Evolutionary conservation across 23 red algal genomes (phyloP).

Genomic region (Gracilariopsis chorda): DNA sequence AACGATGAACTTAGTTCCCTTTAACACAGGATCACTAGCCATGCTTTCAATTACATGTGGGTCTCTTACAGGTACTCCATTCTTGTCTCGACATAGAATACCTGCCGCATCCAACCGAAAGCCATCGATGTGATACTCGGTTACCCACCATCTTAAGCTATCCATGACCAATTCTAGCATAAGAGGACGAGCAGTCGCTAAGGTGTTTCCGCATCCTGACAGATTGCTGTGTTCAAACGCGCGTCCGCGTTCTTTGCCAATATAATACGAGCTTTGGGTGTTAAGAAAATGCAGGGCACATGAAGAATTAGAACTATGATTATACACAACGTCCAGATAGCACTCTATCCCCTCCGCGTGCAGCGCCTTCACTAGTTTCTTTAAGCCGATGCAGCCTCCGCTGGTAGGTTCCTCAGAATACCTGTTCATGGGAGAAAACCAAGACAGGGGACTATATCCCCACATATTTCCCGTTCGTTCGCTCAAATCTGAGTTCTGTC

Average conservation of each 20-base stretch:
- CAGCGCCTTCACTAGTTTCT: conserved; percentile 56
- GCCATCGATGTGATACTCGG: conserved; percentile 85
- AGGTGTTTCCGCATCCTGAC: conserved; percentile 83
- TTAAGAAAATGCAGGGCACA: conserved; percentile 65
- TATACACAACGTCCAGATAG: conserved; percentile 84
- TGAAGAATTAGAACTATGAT: conserved; percentile 69
- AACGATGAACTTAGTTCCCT: conserved; percentile 65
- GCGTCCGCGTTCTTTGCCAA: neutral
- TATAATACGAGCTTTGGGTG: conserved; percentile 43
- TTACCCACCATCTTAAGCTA: conserved; percentile 80
- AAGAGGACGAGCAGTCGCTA: conserved; percentile 59
- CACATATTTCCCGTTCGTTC: conserved; percentile 45
- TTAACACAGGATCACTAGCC: conserved; percentile 57
- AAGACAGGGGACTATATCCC: conserved; percentile 82
- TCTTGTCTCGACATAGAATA: conserved; percentile 49
- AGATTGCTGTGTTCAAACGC: conserved; percentile 66
- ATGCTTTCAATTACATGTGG: conserved; percentile 66
- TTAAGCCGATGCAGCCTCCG: conserved; percentile 41
- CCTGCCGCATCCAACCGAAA: conserved; percentile 81
- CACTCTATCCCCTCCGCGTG: conserved; percentile 60
- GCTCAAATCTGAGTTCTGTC: neutral
- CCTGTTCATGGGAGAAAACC: conserved; percentile 64
- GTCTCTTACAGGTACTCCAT: conserved; percentile 32
- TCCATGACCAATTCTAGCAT: conserved; percentile 75
- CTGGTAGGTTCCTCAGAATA: conserved; percentile 25